These are phyloP conservation scores for Porcisia hertigi DNA, from an alignment of 208 protist genomes.

Conservation along the genomic window DNA sequence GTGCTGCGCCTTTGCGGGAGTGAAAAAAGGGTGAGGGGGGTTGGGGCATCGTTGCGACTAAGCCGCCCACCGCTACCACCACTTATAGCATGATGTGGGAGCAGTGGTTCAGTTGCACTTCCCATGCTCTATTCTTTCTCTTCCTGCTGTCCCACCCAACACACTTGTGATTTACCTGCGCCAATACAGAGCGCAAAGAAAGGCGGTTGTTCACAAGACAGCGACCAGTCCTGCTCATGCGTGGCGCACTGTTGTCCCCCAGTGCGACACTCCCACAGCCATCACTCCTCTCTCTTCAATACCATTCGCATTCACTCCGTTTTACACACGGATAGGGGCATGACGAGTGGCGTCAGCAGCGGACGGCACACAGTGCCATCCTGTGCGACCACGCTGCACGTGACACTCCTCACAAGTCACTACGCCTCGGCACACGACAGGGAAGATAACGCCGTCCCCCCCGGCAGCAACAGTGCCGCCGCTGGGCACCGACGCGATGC, in stretches of 20 bases:
- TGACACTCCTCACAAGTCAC: conserved; percentile 30
- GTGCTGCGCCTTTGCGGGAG: neutral
- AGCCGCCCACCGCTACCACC: neutral
- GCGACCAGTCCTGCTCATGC: neutral
- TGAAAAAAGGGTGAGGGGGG: no score
- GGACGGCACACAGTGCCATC: conserved; percentile 1
- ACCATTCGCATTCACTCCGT: neutral
- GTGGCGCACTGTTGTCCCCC: neutral
- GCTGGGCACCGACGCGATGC: conserved; percentile 6
- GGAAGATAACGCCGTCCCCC: conserved; percentile 3
- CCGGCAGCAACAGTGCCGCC: neutral
- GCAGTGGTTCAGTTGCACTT: neutral
- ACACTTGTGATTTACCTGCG: neutral
- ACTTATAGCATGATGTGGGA: no score
- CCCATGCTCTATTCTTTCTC: neutral
- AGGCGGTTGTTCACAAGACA: neutral
- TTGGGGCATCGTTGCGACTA: neutral
- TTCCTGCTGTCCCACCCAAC: neutral
- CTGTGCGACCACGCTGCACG: conserved; percentile 23
- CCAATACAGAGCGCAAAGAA: neutral
- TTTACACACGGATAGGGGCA: neutral
- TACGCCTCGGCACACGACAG: conserved; percentile 3
- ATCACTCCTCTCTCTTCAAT: neutral
- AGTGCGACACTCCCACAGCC: neutral
- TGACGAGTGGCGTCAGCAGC: neutral